Evolutionary conservation across 2,329 filamentous ascomycete genomes (phyloP).

Genomic region (Neonectria punicea): DNA sequence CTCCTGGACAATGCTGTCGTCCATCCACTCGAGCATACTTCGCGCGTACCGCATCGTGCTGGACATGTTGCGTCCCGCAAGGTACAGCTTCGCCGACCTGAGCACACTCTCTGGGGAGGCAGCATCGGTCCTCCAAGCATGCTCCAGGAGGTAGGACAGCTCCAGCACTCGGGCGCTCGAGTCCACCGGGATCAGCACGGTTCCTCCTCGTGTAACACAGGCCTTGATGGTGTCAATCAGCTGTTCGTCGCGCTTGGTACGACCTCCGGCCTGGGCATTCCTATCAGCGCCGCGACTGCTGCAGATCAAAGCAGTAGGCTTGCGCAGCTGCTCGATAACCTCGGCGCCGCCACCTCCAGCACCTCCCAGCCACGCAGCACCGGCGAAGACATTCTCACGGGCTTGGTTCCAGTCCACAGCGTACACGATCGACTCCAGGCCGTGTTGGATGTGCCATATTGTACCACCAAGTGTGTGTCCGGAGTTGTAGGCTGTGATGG

Average conservation of each 20-base stretch:
- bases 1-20: constrained; percentile 91
- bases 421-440: constrained; percentile 95
- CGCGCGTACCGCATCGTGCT: constrained; percentile 91
- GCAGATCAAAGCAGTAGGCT: constrained; percentile 93
- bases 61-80: constrained; percentile 86
- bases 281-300: constrained; percentile 84
- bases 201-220: constrained; percentile 84
- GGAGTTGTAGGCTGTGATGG: constrained; percentile 95
- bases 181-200: constrained; percentile 92
- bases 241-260: constrained; percentile 85
- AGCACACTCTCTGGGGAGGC: constrained; percentile 62
- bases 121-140: constrained; percentile 82
- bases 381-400: constrained; percentile 93
- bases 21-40: constrained; percentile 99
- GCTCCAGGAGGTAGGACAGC: constrained; percentile 90
- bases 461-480: constrained; percentile 96
- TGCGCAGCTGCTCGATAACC: constrained; percentile 91
- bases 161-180: constrained; percentile 95
- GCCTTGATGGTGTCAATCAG: constrained; percentile 84
- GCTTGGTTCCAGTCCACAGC: constrained; percentile 98
- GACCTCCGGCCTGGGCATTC: constrained; percentile 75
- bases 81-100: constrained; percentile 72
- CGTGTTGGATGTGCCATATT: constrained; percentile 98
- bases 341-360: constrained; percentile 83
- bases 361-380: constrained; percentile 92